Percentiles rank a stretch among this genome's conserved stretches.
phyloP scores from a whole-genome alignment of 129 eudicot genomes.

The Sambucus nigra region DNA sequence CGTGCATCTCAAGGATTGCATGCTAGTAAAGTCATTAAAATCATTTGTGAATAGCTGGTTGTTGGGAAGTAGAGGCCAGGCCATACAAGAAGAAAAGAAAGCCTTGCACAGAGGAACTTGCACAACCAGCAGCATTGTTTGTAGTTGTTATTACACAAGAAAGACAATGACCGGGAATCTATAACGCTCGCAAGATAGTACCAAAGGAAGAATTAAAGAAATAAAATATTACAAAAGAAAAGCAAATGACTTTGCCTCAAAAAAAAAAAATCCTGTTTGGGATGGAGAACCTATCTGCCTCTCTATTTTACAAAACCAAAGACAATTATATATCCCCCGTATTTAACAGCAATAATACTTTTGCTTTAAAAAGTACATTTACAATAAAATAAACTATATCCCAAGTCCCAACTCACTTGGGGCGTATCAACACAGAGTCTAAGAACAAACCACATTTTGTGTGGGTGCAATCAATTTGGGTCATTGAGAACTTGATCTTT shows the following conservation, averaged over 20 bases:
- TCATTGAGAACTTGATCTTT: conserved; percentile 57
- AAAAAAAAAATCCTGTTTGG: neutral
- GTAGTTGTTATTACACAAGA: neutral
- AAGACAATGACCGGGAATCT: neutral
- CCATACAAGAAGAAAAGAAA: no score
- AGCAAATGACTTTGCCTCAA: neutral
- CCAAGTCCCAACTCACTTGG: neutral
- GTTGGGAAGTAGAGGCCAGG: no score
- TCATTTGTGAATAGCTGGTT: no score
- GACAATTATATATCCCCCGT: no score
- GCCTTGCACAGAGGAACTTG: neutral
- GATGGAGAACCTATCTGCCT: neutral
- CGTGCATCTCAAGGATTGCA: no score
- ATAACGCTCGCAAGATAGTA: neutral
- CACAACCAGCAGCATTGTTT: neutral
- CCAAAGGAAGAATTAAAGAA: no score
- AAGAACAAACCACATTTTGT: conserved; percentile 74
- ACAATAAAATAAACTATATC: neutral
- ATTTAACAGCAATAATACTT: no score
- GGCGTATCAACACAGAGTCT: conserved; percentile 55
- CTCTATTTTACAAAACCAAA: neutral
- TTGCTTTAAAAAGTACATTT: no score
- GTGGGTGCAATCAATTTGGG: conserved; percentile 86
- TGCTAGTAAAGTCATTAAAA: no score
- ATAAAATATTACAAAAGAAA: neutral